Evolutionary conservation across 2,329 filamentous ascomycete genomes (phyloP).

Genomic region (Chrysoporthe austroafricana): DNA sequence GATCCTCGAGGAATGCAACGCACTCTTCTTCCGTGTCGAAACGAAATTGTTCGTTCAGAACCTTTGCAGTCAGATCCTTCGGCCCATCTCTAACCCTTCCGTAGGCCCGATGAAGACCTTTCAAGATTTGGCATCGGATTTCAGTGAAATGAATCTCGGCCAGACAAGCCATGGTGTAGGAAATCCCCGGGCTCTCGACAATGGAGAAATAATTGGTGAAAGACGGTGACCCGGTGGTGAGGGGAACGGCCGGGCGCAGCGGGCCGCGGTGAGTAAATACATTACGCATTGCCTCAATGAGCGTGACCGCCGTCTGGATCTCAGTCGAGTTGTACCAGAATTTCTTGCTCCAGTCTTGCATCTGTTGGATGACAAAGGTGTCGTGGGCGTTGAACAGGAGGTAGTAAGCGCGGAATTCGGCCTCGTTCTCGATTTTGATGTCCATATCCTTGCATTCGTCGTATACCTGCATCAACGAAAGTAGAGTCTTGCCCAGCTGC

Average conservation of each 20-base stretch:
- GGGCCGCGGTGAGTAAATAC: conserved; percentile 62
- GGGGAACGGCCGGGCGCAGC: conserved; percentile 52
- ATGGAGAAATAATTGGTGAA: conserved; percentile 64
- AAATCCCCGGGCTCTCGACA: conserved; percentile 58
- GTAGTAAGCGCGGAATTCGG: conserved; percentile 69
- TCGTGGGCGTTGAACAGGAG: conserved; percentile 65
- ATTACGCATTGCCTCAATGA: conserved; percentile 64
- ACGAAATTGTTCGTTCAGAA: conserved; percentile 60
- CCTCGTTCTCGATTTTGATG: conserved; percentile 63
- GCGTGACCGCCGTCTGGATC: conserved; percentile 63
- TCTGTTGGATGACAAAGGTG: conserved; percentile 59
- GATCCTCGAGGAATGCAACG: conserved; percentile 64
- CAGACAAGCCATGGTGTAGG: conserved; percentile 72
- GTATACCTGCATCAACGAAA: conserved; percentile 69
- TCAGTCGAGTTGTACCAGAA: conserved; percentile 60
- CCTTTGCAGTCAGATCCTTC: conserved; percentile 62
- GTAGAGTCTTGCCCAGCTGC: conserved; percentile 66
- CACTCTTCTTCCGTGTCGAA: conserved; percentile 73
- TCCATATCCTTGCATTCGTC: conserved; percentile 65
- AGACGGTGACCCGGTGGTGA: conserved; percentile 53
- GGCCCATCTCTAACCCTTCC: conserved; percentile 60
- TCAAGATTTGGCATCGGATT: conserved; percentile 61
- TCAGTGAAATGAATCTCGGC: conserved; percentile 69
- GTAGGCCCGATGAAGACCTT: conserved; percentile 58
- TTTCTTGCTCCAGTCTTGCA: conserved; percentile 58